Conservation (phyloP, 176 grass and related monocot species). For the Lolium multiflorum region DNA sequence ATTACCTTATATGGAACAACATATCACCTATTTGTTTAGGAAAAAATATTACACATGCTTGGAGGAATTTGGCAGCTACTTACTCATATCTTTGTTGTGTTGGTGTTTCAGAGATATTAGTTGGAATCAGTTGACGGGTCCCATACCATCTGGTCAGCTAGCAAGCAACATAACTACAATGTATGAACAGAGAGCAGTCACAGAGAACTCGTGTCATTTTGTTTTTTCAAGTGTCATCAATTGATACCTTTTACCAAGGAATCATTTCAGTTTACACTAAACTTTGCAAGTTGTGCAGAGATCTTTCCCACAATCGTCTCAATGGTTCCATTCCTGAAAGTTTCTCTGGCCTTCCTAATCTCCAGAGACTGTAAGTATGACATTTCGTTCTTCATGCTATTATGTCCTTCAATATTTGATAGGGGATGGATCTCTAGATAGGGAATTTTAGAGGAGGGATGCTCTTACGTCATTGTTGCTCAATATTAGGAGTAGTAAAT, state of each 20-base stretch:
- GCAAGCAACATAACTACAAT: constrained; percentile 75
- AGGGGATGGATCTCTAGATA: constrained; percentile 18
- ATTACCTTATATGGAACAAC: constrained; percentile 8
- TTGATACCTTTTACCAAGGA: background rate
- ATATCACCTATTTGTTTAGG: constrained; percentile 19
- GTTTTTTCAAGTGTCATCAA: constrained; percentile 25
- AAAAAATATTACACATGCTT: background rate
- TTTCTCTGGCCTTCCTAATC: constrained; percentile 65
- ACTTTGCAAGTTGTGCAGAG: constrained; percentile 57
- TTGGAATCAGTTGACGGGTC: constrained; percentile 69
- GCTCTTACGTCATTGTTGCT: constrained; percentile 12
- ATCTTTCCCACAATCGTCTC: constrained; percentile 70
- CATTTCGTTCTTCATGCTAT: constrained; percentile 30
- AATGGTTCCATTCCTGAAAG: constrained; percentile 66
- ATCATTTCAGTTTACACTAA: constrained; percentile 22
- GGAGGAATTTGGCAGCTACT: constrained; percentile 12
- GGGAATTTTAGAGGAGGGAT: background rate
- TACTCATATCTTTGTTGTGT: constrained; percentile 37
- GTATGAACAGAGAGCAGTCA: constrained; percentile 36
- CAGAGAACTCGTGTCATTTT: background rate
- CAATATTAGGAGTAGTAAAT: background rate
- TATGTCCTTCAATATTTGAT: background rate
- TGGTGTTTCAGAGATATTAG: constrained; percentile 76
- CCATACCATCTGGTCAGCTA: constrained; percentile 59
- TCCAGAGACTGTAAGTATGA: constrained; percentile 68